Conservation (phyloP, 1,139 yeast genomes). For the Hyphopichia buzzinii region DNA sequence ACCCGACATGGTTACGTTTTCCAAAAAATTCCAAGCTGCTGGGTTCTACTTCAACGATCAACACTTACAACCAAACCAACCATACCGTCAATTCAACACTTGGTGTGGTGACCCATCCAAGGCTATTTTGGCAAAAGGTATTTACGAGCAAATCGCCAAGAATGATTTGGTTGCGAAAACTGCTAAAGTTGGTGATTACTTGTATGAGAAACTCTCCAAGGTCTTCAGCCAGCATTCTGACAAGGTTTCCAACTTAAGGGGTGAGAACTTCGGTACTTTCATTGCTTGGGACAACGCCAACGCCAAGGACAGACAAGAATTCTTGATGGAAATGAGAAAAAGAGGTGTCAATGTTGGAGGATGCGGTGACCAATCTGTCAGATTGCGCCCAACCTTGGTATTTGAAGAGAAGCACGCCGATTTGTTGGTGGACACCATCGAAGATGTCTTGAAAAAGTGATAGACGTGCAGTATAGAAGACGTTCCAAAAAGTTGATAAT, state of each 20-base stretch:
- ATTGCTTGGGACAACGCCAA: constrained; percentile 69
- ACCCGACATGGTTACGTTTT: constrained; percentile 72
- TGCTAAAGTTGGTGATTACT: constrained; percentile 58
- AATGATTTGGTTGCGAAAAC: constrained; percentile 52
- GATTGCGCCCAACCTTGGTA: constrained; percentile 70
- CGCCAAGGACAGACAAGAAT: constrained; percentile 46
- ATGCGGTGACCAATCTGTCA: constrained; percentile 61
- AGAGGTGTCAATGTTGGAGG: constrained; percentile 73
- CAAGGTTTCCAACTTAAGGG: constrained; percentile 55
- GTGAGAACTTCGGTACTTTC: constrained; percentile 66
- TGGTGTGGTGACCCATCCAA: constrained; percentile 84
- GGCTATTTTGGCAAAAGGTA: constrained; percentile 62
- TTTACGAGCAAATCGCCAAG: constrained; percentile 55
- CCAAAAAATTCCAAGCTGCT: constrained; percentile 77
- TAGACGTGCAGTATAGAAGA: too few species aligned
- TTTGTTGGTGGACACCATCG: constrained; percentile 48
- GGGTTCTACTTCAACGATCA: constrained; percentile 72
- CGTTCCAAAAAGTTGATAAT: too few species aligned
- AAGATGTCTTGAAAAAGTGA: constrained; percentile 24
- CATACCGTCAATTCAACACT: constrained; percentile 78
- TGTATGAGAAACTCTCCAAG: constrained; percentile 45
- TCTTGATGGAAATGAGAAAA: constrained; percentile 48
- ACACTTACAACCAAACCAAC: constrained; percentile 56
- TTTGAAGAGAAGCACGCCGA: constrained; percentile 70
- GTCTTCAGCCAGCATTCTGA: constrained; percentile 45